Base-by-base conservation (phyloP, 2,329 filamentous ascomycete species). In the Nemania serpens region DNA sequence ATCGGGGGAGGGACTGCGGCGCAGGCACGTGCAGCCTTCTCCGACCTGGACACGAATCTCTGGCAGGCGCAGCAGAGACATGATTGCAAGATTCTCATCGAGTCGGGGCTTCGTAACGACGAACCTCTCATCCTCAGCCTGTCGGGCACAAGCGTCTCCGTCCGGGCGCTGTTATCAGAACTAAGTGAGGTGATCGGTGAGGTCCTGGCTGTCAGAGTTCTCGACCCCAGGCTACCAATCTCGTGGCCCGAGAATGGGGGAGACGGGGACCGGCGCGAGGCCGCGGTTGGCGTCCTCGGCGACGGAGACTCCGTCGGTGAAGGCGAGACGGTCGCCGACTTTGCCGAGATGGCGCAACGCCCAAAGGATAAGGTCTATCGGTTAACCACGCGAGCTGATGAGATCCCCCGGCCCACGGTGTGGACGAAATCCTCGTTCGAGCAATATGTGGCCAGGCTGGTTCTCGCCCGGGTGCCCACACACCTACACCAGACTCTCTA, bases 351-450 rank as follows among this genome's bases (percentile, higher is more conserved):
- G 53, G 57, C 55, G 25, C 22, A 34, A 42, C 45, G 11, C 12
- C 61, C 55, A 25, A 15, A 39, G 11, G 5, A 39, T 10, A 12
- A 17, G 22, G n/a, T 49, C n/a, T 68, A 68, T 48, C 55, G 47
- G 43, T 59, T 73, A 25, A 65, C 49, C 1, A 64, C 13, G 6
- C 67, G 68, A 29, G 70, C 70, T 20, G 68, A 72, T 37, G 47
- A 69, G 13, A 71, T 75, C 12, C 43, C 55, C 11, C 61, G 46
- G 11, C 73, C 73, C 25, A 22, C 49, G 2, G 41, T 52, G 17
- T 74, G 72, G 72, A 74, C 69, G 1, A 68, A 67, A 55, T 29
- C 37, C 15, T 69, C 68, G 5, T 69, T 75, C 12, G 69, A 72
- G 51, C 29, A 63, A 54, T 74, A 74, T 34, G 68, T 74, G 17